These are phyloP conservation scores for Agastache rugosa DNA, from an alignment of 257 asterid genomes.

Conservation along the genomic window DNA sequence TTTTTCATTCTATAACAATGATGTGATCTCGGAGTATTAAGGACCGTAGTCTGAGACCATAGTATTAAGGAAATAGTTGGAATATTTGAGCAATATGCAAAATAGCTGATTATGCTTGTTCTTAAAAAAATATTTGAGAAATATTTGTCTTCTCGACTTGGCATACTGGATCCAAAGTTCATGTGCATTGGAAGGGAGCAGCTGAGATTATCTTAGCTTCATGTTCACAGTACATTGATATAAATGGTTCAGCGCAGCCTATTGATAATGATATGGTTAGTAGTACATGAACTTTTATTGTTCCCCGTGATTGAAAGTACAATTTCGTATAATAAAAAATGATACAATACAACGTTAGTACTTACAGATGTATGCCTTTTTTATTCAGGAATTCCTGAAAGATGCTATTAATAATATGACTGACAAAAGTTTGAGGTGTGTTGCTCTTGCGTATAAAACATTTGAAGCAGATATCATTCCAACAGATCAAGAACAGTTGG, in stretches of 20 bases:
- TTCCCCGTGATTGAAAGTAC: neutral
- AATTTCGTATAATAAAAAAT: slow-evolving; percentile 6
- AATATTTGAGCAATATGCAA: slow-evolving; percentile 2
- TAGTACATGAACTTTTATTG: slow-evolving; percentile 9
- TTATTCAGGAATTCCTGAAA: slow-evolving; percentile 66
- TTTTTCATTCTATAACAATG: neutral
- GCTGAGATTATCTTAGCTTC: slow-evolving; percentile 85
- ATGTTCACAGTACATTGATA: slow-evolving; percentile 65
- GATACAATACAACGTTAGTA: neutral
- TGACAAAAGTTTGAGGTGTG: slow-evolving; percentile 88
- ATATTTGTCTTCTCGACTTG: slow-evolving; percentile 31
- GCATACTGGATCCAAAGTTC: slow-evolving; percentile 79
- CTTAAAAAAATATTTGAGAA: slow-evolving; percentile 3
- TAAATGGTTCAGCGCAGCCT: slow-evolving; percentile 66
- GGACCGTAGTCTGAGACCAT: neutral
- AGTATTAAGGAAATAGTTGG: neutral
- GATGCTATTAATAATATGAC: slow-evolving; percentile 86
- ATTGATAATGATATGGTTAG: slow-evolving; percentile 68
- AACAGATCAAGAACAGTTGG: slow-evolving; percentile 68
- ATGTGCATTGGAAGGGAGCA: slow-evolving; percentile 98
- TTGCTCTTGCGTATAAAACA: slow-evolving; percentile 82
- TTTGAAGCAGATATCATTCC: slow-evolving; percentile 69
- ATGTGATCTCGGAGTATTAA: slow-evolving; percentile 9
- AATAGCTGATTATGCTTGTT: neutral
- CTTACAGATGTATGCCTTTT: slow-evolving; percentile 27